Conservation (phyloP, 2,329 filamentous ascomycete genomes). For the Apiospora saccharicola region DNA sequence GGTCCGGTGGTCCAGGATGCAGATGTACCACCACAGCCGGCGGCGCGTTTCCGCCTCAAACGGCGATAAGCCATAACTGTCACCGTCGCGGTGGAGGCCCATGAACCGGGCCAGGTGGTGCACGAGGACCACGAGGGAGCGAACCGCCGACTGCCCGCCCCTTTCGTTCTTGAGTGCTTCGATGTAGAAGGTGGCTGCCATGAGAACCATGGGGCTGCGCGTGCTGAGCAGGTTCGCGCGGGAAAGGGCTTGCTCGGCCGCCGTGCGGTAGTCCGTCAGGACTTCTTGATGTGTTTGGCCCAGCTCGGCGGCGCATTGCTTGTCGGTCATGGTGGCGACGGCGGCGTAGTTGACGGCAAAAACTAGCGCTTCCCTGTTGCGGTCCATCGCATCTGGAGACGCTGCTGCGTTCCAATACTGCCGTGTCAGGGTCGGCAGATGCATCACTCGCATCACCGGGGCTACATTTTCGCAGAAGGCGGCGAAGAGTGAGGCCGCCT, state of each 20-base stretch:
- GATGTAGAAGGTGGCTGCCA: background rate
- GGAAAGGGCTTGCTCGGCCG: background rate
- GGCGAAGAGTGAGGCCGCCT: constrained; percentile 35
- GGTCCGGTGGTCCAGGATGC: constrained; percentile 3
- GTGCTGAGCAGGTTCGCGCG: background rate
- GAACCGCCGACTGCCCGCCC: background rate
- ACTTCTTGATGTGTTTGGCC: background rate
- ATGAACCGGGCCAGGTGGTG: background rate
- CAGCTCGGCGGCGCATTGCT: background rate
- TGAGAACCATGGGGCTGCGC: background rate
- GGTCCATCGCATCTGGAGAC: constrained; percentile 30
- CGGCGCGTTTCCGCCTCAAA: constrained; percentile 20
- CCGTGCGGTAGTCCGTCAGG: background rate
- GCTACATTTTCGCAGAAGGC: constrained; percentile 38
- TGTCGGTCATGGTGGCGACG: background rate
- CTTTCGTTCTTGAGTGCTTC: background rate
- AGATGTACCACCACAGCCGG: constrained; percentile 16
- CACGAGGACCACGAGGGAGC: background rate
- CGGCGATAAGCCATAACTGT: background rate
- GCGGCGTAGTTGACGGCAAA: background rate
- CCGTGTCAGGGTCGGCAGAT: constrained; percentile 37
- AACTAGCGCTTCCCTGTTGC: constrained; percentile 30
- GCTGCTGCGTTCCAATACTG: constrained; percentile 22
- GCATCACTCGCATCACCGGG: constrained; percentile 40
- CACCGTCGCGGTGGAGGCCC: constrained; percentile 23